Base-by-base conservation (phyloP, 805 yeast species). In the Pichia cabralensis region DNA sequence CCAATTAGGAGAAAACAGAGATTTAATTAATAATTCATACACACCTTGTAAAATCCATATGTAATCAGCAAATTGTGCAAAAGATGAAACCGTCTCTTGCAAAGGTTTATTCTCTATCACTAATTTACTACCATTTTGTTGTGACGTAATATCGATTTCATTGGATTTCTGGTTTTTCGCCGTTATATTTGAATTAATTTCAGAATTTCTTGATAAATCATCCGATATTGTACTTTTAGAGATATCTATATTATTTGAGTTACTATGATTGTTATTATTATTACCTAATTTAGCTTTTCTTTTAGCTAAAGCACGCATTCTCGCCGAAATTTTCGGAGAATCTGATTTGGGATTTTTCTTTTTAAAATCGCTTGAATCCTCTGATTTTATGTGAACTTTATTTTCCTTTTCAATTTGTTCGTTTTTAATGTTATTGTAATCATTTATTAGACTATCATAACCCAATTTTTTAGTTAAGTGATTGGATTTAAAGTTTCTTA, bases 11-110 rank as follows among this genome's bases (percentile, higher is more conserved):
- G 79, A 77, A 52, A 84, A 84, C 39, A 92, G 59, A 47, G 86
- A 95, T 26, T 74, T 74, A 40, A 85, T 60, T 25, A 92, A 58
- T 16, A 86, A 61, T 52, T 84, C 96, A 56, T 80, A 86, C 10
- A 89, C 78, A 14, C 96, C 95, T 63, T 88, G 96, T 47, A 88
- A 84, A 35, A 85, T 94, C 96, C 97, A 92, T 1, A 83, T 80
- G 26, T 78, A 64, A 5, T 83, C 84, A 1, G 80, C 75, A 12
- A 76, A 78, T 37, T 74, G 74, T 3, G 46, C 39, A 31, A 39
- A 41, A n/a, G 41, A 40, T 12, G 43, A 33, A 14, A 42, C 24
- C 41, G 80, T 84, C 45, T 78, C 79, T 12, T 82, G 76, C 13
- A 82, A 58, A 4, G 65, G 69, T 47, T 72, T 76, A 23, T 85